Base-by-base conservation (phyloP, 2,329 filamentous ascomycete genomes). In the Stromatinia cepivora region DNA sequence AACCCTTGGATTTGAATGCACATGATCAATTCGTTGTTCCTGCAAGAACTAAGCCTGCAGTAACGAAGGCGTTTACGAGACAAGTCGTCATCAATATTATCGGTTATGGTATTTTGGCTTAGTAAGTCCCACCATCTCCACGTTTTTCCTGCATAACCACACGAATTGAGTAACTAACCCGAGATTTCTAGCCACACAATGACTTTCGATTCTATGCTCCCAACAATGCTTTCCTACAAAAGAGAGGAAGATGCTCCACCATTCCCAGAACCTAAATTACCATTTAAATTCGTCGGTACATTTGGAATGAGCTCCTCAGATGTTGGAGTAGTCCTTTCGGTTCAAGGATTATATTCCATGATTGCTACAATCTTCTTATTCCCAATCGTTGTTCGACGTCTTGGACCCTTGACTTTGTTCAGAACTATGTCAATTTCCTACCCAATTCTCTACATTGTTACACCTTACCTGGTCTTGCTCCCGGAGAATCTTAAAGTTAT, bases 181-280 rank as follows among this genome's bases (percentile, higher is more conserved):
- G 70, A 70, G 59, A 63, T 69, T 77, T 53, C 76, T 22, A 97
- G 94, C 82, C 94, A 98, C 81, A 97, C 94, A 17, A 97, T 99
- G 81, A 96, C 94, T 0, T 95, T 97, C 75, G 95, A 99, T 80
- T 92, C 97, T 77, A 86, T 98, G 62, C 89, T 98, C 75, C 94
- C 95, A 0, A 92, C 97, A 2, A 93, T 99, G 75, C 87, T 99
- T 81, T 76, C 74, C 22, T 75, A 73, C 10, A 66, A 71, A 53
- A 28, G 57, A 50, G 59, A 56, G 28, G 42, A 54, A 28, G 52
- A 42, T 50, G 53, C 63, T 22, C 73, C 72, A 76, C 78, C 85
- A 77, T 80, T 86, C 77, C 72, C 83, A 39, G 78, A 80, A 22
- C 75, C 81, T n/a, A 72, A 85, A 81, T 85, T 97, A 2, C 94